These are phyloP conservation scores for Cydonia oblonga DNA, from an alignment of 331 rosid genomes.

Conservation along the genomic window DNA sequence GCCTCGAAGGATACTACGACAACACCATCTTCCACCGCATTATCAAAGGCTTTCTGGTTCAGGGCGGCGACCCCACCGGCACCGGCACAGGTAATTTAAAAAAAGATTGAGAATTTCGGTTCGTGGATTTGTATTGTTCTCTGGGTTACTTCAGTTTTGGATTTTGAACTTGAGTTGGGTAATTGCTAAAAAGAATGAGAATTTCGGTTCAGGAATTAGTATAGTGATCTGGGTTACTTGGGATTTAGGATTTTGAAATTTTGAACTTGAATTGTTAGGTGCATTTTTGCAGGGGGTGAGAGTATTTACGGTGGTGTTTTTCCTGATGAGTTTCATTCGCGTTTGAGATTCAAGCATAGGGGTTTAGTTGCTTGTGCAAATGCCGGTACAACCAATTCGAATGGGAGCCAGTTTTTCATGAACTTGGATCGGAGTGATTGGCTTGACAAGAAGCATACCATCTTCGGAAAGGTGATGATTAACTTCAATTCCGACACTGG, in stretches of 20 bases:
- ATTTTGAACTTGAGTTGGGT: no score
- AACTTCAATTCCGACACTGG: not conserved
- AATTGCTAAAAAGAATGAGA: not conserved
- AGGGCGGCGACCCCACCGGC: constrained; percentile 87
- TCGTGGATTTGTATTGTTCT: not conserved
- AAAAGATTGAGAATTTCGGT: not conserved
- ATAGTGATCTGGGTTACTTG: not conserved
- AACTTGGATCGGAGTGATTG: constrained; percentile 69
- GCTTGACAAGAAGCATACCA: constrained; percentile 77
- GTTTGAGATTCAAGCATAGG: constrained; percentile 79
- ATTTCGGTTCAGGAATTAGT: not conserved
- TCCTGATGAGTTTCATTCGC: constrained; percentile 82
- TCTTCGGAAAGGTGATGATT: constrained; percentile 64
- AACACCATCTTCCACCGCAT: constrained; percentile 78
- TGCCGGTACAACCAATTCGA: constrained; percentile 52
- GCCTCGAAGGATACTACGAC: constrained; percentile 80
- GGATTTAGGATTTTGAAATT: not conserved
- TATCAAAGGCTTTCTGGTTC: constrained; percentile 71
- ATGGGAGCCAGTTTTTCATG: constrained; percentile 85
- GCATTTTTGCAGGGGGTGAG: constrained; percentile 50
- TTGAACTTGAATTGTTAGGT: not conserved
- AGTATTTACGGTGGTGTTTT: constrained; percentile 72
- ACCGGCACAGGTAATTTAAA: constrained; percentile 55
- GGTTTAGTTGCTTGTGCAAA: constrained; percentile 90
- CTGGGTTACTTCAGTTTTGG: not conserved